A percentile compares a stretch with the other conserved stretches of the same genome.
Evolutionary conservation across 495 filamentous ascomycete species (phyloP).

Genomic region (Jackrogersella multiformis): DNA sequence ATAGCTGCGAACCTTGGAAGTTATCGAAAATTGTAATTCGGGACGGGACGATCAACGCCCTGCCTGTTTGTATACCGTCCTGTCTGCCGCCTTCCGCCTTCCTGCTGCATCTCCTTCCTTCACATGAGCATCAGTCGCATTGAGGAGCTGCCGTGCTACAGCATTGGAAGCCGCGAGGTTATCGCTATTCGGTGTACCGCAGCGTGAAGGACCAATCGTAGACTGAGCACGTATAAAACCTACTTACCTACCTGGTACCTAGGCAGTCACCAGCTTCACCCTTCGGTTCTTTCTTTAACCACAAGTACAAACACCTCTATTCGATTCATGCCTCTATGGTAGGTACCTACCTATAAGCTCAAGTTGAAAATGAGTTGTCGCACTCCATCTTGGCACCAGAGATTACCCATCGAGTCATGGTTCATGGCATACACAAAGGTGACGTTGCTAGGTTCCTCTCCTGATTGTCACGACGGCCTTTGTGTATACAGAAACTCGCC

Average conservation of each 20-base stretch:
- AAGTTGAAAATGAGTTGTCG: not conserved
- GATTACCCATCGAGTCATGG: conserved; percentile 5
- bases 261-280: conserved; percentile 4
- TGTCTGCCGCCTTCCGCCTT: conserved; percentile 6
- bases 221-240: not conserved
- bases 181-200: conserved; percentile 1
- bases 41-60: conserved; percentile 11
- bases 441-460: conserved; percentile 14
- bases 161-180: not conserved
- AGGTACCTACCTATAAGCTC: not conserved
- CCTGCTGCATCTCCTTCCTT: conserved; percentile 3
- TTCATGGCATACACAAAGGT: not conserved
- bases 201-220: not conserved
- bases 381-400: too few relatives aligned
- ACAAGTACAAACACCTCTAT: not conserved
- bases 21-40: conserved; percentile 14
- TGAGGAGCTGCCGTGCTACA: not conserved
- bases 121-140: not conserved
- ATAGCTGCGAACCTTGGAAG: too few relatives aligned
- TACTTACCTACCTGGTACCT: too few relatives aligned
- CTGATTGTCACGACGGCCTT: not conserved
- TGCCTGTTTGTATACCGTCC: not conserved
- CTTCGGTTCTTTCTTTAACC: not conserved
- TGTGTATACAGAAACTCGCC: conserved; percentile 5
- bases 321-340: not conserved